phyloP scores from a whole-genome alignment of 805 yeast species.

The Wickerhamomyces sydowiorum region DNA sequence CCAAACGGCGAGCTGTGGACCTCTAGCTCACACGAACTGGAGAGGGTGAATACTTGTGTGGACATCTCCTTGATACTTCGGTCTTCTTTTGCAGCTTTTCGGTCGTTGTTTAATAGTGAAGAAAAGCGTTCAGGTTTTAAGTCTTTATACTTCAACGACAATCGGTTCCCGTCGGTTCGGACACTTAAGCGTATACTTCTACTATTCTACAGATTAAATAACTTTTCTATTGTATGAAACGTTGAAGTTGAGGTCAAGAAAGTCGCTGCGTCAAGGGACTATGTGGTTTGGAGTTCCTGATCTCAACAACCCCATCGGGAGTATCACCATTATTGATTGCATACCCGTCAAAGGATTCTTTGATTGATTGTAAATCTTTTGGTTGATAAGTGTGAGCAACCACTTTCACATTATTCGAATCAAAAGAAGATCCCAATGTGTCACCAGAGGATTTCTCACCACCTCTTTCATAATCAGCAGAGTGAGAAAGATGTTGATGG shows the following conservation, averaged over 20 bases:
- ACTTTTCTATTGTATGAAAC: too few species aligned
- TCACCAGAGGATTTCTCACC: neutral
- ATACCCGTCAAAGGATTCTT: neutral
- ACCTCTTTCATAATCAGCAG: too few species aligned
- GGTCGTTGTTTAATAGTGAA: too few species aligned
- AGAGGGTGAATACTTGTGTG: slow-evolving; percentile 30
- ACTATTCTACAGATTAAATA: too few species aligned
- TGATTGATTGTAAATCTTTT: neutral
- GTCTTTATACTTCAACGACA: too few species aligned
- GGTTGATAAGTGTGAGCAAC: neutral
- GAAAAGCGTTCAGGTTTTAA: too few species aligned
- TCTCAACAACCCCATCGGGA: neutral
- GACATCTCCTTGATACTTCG: neutral
- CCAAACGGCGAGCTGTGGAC: slow-evolving; percentile 56
- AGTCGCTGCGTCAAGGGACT: neutral
- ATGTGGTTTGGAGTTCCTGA: neutral
- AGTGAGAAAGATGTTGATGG: too few species aligned
- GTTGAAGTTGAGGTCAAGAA: too few species aligned
- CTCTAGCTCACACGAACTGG: slow-evolving; percentile 47
- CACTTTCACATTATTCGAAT: neutral
- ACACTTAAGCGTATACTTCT: too few species aligned
- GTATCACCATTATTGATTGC: neutral
- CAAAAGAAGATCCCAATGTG: neutral
- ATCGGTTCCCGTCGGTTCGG: too few species aligned
- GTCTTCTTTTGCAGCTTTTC: too few species aligned